Conservation (phyloP, 2,329 filamentous ascomycete genomes). For the Cordyceps militaris region DNA sequence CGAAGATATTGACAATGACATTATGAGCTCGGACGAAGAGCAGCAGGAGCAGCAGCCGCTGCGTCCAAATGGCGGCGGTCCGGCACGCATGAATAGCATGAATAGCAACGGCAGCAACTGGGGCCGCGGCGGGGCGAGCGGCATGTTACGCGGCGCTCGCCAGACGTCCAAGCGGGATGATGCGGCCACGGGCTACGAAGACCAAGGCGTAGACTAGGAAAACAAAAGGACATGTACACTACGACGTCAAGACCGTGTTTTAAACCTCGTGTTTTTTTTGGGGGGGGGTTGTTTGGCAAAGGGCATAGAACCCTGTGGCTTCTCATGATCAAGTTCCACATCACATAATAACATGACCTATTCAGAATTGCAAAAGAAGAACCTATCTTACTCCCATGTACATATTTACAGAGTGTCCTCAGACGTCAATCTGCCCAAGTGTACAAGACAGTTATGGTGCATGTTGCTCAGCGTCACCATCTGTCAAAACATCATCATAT, state of each 20-base stretch:
- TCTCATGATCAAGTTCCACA: not conserved
- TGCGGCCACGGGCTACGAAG: conserved; percentile 14
- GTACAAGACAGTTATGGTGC: too few relatives aligned
- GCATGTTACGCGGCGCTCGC: conserved; percentile 27
- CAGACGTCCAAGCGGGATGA: not conserved
- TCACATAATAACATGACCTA: not conserved
- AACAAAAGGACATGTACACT: not conserved
- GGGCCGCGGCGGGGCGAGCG: conserved; percentile 35
- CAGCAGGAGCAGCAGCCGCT: conserved; percentile 25
- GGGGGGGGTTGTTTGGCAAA: too few relatives aligned
- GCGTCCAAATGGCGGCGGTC: conserved; percentile 18
- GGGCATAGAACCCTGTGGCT: not conserved
- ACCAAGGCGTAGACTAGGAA: conserved; percentile 29
- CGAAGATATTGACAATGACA: conserved; percentile 32
- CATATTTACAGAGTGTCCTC: too few relatives aligned
- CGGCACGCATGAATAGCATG: conserved; percentile 32
- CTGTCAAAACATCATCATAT: not conserved
- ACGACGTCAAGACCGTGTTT: not conserved
- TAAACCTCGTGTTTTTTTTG: not conserved
- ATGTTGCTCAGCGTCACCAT: too few relatives aligned
- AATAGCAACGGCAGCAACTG: conserved; percentile 35
- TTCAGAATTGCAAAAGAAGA: too few relatives aligned
- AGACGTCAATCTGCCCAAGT: too few relatives aligned
- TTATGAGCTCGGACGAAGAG: conserved; percentile 24
- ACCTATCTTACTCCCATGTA: too few relatives aligned